Conservation (phyloP, 495 filamentous ascomycete species). For the Aspergillus leporis region DNA sequence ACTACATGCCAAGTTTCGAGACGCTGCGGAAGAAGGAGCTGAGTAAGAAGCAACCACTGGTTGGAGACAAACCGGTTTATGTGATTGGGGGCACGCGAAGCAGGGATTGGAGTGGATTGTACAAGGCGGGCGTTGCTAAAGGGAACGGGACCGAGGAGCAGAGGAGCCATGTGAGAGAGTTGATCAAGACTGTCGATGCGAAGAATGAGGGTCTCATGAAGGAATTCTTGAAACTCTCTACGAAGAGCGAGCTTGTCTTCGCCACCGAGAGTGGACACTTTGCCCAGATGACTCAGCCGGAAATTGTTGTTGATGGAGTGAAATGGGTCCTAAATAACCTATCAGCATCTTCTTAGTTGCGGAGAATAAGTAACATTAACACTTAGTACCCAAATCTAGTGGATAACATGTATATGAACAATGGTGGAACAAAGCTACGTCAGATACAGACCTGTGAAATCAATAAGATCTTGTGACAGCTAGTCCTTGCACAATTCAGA, state of each 20-base stretch:
- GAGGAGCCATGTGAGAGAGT: conserved; percentile 30
- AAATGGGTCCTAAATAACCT: conserved; percentile 28
- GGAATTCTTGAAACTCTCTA: conserved; percentile 31
- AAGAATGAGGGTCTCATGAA: conserved; percentile 33
- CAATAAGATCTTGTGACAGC: no score
- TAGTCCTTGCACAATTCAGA: no score
- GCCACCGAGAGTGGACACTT: conserved; percentile 35
- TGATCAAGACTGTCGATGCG: conserved; percentile 31
- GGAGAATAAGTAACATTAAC: no score
- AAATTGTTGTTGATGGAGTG: conserved; percentile 17
- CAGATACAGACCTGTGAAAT: no score
- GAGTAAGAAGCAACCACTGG: conserved; percentile 11
- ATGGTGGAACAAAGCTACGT: no score
- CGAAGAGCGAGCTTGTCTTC: conserved; percentile 32
- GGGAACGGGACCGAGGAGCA: conserved; percentile 36
- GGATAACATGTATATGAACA: no score
- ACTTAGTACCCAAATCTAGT: no score
- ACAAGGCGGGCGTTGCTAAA: conserved; percentile 30
- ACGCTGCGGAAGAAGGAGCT: conserved; percentile 16
- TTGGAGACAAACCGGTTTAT: conserved; percentile 18
- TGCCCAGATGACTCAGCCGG: conserved; percentile 29
- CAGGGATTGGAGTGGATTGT: conserved; percentile 33
- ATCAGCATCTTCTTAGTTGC: conserved; percentile 14
- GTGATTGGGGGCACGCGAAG: conserved; percentile 28
- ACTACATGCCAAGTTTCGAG: conserved; percentile 14